Percentiles rank a stretch among this genome's conserved stretches.
phyloP scores from a whole-genome alignment of 106 monocot species.

The Platanthera guangdongensis region DNA sequence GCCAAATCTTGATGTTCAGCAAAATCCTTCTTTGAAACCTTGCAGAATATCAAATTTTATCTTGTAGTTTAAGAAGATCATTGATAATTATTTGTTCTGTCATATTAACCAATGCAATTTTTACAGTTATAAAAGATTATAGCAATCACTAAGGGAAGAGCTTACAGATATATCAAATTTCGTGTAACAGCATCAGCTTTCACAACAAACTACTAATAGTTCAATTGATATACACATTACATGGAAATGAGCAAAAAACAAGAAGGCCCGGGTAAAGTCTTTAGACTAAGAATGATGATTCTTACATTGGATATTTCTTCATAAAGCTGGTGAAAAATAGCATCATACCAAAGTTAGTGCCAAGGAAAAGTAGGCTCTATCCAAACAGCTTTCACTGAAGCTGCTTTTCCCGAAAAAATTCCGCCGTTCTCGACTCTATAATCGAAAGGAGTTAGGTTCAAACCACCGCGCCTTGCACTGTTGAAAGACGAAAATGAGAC shows the following conservation, averaged over 20 bases:
- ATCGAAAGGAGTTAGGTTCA: conserved; percentile 1
- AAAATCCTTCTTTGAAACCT: no score
- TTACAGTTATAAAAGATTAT: no score
- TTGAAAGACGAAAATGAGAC: background rate
- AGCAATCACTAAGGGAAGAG: background rate
- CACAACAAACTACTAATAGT: background rate
- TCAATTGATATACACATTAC: no score
- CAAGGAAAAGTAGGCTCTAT: background rate
- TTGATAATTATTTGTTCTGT: no score
- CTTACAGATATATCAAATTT: background rate
- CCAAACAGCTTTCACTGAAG: background rate
- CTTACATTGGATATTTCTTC: background rate
- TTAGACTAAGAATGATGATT: background rate
- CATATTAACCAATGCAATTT: no score
- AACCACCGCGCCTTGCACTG: background rate
- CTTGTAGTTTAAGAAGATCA: no score
- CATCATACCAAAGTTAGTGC: background rate
- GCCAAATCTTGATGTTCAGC: no score
- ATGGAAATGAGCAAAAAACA: background rate
- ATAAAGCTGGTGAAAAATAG: background rate
- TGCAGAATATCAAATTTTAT: no score
- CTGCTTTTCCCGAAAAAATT: background rate
- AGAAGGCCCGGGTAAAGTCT: background rate
- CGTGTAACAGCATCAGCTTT: background rate
- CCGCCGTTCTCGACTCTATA: background rate